phyloP scores from a whole-genome alignment of 2,329 filamentous ascomycete species.

The Cyphellophora europaea region DNA sequence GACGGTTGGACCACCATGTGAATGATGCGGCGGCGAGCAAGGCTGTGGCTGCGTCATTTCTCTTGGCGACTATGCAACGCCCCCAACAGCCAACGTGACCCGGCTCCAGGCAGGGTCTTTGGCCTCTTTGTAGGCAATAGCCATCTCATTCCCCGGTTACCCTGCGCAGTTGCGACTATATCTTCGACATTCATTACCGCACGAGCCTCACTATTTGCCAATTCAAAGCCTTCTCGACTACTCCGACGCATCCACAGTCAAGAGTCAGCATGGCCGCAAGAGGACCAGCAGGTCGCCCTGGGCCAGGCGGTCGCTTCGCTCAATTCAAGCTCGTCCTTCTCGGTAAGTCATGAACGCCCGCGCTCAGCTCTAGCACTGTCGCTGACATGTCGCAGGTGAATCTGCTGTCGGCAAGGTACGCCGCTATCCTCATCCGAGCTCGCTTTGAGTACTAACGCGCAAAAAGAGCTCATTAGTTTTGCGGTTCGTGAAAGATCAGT shows the following conservation, averaged over 20 bases:
- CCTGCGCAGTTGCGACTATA: too few species aligned
- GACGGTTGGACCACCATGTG: too few species aligned
- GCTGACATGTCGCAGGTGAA: slow-evolving; percentile 61
- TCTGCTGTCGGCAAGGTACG: slow-evolving; percentile 94
- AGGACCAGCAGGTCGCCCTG: slow-evolving; percentile 59
- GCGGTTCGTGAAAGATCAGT: slow-evolving; percentile 99
- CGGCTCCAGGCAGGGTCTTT: too few species aligned
- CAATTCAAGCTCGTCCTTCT: slow-evolving; percentile 98
- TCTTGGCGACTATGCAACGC: too few species aligned
- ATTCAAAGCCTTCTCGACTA: neutral
- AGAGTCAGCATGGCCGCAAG: slow-evolving; percentile 66
- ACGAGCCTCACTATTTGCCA: neutral
- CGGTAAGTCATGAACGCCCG: slow-evolving; percentile 68
- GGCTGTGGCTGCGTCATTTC: too few species aligned
- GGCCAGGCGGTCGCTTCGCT: slow-evolving; percentile 65
- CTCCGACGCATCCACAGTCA: slow-evolving; percentile 6
- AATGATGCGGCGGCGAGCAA: too few species aligned
- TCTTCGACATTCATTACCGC: slow-evolving; percentile 3
- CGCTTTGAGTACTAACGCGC: too few species aligned
- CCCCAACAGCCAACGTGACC: too few species aligned
- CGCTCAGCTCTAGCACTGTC: slow-evolving; percentile 3
- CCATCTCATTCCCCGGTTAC: too few species aligned
- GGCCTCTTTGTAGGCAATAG: too few species aligned
- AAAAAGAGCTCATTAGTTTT: slow-evolving; percentile 96
- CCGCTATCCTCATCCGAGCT: slow-evolving; percentile 7